Percentiles rank a stretch among this genome's conserved stretches.
Conservation (phyloP, 1,284 basidiomycete genomes). For the Heterobasidion parviporum region DNA sequence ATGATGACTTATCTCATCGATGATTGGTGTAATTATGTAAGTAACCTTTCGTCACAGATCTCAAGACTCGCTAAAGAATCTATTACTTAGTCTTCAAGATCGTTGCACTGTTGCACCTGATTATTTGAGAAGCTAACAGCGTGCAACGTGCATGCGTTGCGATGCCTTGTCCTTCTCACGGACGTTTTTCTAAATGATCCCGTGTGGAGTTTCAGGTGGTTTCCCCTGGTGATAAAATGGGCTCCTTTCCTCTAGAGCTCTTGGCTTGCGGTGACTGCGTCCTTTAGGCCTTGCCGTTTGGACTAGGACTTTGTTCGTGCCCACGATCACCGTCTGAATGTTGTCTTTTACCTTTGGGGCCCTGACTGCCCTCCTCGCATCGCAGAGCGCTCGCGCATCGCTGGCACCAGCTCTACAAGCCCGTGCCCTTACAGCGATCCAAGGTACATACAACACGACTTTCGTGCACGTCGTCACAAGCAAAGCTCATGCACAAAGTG, state of each 20-base stretch:
- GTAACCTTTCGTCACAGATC: no score
- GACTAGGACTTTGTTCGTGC: neutral
- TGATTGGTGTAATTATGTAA: no score
- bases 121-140: no score
- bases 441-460: neutral
- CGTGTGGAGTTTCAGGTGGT: neutral
- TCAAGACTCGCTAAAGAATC: no score
- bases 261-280: no score
- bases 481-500: neutral
- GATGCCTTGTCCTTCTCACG: no score
- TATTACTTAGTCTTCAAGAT: no score
- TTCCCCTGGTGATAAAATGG: neutral
- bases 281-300: no score
- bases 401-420: neutral
- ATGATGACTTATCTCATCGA: no score
- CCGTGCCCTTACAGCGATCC: neutral
- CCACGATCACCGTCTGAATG: neutral
- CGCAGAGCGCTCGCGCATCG: neutral
- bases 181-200: neutral
- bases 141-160: no score
- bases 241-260: no score
- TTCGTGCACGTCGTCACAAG: neutral
- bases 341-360: neutral
- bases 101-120: no score
- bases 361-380: neutral